Evolutionary conservation across 768 basidiomycete genomes (phyloP).

Genomic region (Sarcodon sp.): DNA sequence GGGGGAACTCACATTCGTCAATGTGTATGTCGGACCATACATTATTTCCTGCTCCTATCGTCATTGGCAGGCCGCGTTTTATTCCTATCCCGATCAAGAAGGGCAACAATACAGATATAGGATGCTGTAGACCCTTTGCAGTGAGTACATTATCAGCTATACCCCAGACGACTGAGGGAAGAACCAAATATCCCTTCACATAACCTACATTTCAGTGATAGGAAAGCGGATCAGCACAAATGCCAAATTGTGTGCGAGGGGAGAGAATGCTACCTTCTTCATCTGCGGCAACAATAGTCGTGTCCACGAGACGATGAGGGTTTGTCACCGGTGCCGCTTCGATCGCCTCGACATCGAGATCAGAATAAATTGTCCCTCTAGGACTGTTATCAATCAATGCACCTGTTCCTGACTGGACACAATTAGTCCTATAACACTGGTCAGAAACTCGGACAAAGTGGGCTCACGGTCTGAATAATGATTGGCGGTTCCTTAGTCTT

Average conservation of each 20-base stretch:
- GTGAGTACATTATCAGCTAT: constrained; percentile 33
- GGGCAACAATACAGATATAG: constrained; percentile 40
- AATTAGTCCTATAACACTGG: background rate
- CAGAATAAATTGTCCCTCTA: constrained; percentile 35
- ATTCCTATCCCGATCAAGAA: constrained; percentile 29
- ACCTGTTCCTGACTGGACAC: constrained; percentile 12
- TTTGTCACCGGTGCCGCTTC: constrained; percentile 30
- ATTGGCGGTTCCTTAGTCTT: constrained; percentile 28
- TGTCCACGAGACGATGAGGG: constrained; percentile 38
- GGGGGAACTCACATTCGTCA: constrained; percentile 22
- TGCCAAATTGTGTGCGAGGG: background rate
- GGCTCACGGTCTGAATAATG: constrained; percentile 51
- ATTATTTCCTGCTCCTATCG: constrained; percentile 45
- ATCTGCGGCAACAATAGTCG: constrained; percentile 32
- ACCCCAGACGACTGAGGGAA: constrained; percentile 50
- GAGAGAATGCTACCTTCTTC: constrained; percentile 22
- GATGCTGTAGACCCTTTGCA: constrained; percentile 38
- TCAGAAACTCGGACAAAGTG: background rate
- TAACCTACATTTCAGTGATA: constrained; percentile 22
- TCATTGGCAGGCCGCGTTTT: constrained; percentile 33
- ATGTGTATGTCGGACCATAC: constrained; percentile 49
- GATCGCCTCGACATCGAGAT: constrained; percentile 30
- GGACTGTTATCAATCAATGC: constrained; percentile 29
- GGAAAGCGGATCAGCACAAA: background rate
- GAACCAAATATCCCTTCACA: constrained; percentile 36